These are phyloP conservation scores for Vitis hybrid DNA, from an alignment of 177 flowering plant species.

Conservation along the genomic window DNA sequence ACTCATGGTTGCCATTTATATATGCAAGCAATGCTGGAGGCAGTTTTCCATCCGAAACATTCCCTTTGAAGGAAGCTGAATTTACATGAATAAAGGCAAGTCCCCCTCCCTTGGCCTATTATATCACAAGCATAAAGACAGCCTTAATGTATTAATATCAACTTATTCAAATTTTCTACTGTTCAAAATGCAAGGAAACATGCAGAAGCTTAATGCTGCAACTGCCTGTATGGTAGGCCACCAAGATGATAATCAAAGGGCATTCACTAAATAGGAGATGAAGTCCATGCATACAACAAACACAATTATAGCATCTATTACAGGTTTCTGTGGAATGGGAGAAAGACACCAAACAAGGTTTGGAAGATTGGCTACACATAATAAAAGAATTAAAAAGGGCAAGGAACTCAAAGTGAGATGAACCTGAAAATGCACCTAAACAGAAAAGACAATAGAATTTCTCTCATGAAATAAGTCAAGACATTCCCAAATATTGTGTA, in stretches of 20 bases:
- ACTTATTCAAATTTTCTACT: background rate
- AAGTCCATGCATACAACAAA: too few relatives aligned
- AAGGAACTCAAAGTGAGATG: too few relatives aligned
- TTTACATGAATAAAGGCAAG: conserved; percentile 54
- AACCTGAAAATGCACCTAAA: too few relatives aligned
- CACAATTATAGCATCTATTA: too few relatives aligned
- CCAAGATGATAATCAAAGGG: background rate
- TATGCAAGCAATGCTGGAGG: conserved; percentile 52
- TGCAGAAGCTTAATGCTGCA: background rate
- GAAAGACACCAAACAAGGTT: too few relatives aligned
- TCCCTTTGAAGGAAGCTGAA: conserved; percentile 22
- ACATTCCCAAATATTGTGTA: too few relatives aligned
- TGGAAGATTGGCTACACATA: too few relatives aligned
- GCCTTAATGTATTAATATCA: background rate
- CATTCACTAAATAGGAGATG: background rate
- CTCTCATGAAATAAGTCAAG: too few relatives aligned
- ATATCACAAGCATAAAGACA: background rate
- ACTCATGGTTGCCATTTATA: conserved; percentile 78
- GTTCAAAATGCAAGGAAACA: background rate
- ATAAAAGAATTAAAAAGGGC: too few relatives aligned
- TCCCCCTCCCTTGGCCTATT: conserved; percentile 79
- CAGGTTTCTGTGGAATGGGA: too few relatives aligned
- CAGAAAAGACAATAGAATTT: too few relatives aligned
- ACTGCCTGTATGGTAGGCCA: too few relatives aligned
- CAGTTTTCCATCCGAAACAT: conserved; percentile 23